A percentile compares a stretch with the other conserved stretches of the same genome.
Conservation (phyloP, 176 grass and related monocot genomes). For the Tillandsia fasciculata region DNA sequence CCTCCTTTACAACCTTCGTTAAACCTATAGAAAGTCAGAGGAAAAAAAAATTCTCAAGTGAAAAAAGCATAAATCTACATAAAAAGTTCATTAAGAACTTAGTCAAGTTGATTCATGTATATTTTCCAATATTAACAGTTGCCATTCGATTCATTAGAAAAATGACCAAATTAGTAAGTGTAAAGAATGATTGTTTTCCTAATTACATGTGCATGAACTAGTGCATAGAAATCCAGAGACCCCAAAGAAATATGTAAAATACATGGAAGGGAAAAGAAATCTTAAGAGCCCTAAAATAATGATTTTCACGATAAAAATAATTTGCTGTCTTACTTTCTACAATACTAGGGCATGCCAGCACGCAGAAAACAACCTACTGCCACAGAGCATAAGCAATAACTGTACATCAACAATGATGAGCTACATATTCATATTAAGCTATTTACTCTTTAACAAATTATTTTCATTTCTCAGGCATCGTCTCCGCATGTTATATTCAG, state of each 20-base stretch:
- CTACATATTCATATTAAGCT: background rate
- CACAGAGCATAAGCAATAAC: background rate
- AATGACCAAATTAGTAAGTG: too few species aligned
- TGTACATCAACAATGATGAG: background rate
- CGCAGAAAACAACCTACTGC: background rate
- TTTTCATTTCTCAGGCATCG: background rate
- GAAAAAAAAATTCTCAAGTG: background rate
- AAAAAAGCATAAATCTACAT: slow-evolving; percentile 1
- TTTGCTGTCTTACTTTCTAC: too few species aligned
- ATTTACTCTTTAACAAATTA: background rate
- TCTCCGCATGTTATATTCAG: background rate
- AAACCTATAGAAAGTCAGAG: slow-evolving; percentile 41
- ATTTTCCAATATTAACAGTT: too few species aligned
- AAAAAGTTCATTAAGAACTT: background rate
- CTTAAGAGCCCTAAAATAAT: too few species aligned
- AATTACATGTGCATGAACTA: too few species aligned
- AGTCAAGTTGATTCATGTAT: too few species aligned
- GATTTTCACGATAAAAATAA: too few species aligned
- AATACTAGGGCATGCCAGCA: background rate
- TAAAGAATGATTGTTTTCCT: too few species aligned
- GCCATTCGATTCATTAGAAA: too few species aligned
- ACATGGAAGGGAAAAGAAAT: too few species aligned
- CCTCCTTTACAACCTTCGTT: slow-evolving; percentile 42
- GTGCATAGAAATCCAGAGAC: too few species aligned
- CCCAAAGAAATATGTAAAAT: too few species aligned